phyloP scores from a whole-genome alignment of 768 basidiomycete genomes.

The Naganishia antarctica region DNA sequence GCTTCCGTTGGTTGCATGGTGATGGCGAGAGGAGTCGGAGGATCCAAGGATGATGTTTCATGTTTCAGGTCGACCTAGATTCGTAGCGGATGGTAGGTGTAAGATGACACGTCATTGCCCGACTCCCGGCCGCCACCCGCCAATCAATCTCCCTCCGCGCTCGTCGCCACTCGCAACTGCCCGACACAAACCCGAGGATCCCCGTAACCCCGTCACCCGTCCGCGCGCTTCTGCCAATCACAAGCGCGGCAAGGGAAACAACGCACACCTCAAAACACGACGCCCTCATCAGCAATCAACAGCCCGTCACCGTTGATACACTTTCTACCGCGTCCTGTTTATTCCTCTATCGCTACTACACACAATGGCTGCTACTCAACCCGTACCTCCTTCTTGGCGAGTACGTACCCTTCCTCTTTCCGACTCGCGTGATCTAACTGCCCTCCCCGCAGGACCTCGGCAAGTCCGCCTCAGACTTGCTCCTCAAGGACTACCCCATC shows the following conservation, averaged over 20 bases:
- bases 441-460: constrained; percentile 53
- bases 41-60: too few relatives aligned
- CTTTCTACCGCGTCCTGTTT: not conserved
- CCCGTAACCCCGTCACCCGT: too few relatives aligned
- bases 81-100: too few relatives aligned
- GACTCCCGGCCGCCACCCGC: too few relatives aligned
- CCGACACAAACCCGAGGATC: not conserved
- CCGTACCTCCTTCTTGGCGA: not conserved
- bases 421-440: not conserved
- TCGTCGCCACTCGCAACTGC: not conserved
- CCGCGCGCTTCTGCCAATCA: too few relatives aligned
- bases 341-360: constrained; percentile 4
- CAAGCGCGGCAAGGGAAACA: too few relatives aligned
- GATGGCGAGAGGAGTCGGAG: too few relatives aligned
- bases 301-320: not conserved
- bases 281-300: not conserved
- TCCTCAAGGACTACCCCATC: constrained; percentile 88
- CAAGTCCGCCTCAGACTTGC: constrained; percentile 92
- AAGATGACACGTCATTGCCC: too few relatives aligned
- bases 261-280: not conserved
- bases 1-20: too few relatives aligned
- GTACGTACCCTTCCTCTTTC: constrained; percentile 19
- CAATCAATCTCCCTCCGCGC: too few relatives aligned
- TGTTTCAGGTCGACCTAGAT: too few relatives aligned
- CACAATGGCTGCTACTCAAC: constrained; percentile 13